Percentiles rank a stretch among this genome's conserved stretches.
These are phyloP conservation scores for Dendrobium chrysotoxum DNA, from an alignment of 106 monocot species.

Conservation along the genomic window DNA sequence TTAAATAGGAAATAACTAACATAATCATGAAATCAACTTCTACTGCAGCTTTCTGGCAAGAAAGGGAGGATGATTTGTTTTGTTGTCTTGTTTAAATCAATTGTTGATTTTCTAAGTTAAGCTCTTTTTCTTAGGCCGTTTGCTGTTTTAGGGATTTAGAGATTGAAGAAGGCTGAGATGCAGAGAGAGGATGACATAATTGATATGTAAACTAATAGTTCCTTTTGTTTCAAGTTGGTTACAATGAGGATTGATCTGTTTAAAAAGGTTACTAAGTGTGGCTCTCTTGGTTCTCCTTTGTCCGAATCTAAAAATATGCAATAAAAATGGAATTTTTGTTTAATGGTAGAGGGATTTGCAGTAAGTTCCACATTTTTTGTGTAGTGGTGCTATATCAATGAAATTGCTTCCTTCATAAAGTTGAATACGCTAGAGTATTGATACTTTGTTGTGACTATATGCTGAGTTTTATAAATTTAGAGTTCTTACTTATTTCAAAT, in stretches of 20 bases:
- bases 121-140: neutral
- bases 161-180: neutral
- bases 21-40: too few species aligned
- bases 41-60: too few species aligned
- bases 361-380: neutral
- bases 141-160: neutral
- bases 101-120: neutral
- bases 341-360: neutral
- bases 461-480: neutral
- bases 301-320: too few species aligned
- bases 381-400: neutral
- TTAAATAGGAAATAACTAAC: too few species aligned
- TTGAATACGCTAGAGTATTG: neutral
- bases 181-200: neutral
- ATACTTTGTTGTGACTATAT: neutral
- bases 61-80: too few species aligned
- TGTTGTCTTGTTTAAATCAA: too few species aligned
- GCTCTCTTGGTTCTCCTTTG: too few species aligned
- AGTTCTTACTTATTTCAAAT: neutral
- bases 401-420: neutral
- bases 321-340: neutral
- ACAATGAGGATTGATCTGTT: too few species aligned
- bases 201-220: neutral
- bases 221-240: too few species aligned
- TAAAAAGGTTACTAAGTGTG: too few species aligned